Evolutionary conservation across 441 rosid genomes (phyloP).

Genomic region (Hypseocharis bilobata): DNA sequence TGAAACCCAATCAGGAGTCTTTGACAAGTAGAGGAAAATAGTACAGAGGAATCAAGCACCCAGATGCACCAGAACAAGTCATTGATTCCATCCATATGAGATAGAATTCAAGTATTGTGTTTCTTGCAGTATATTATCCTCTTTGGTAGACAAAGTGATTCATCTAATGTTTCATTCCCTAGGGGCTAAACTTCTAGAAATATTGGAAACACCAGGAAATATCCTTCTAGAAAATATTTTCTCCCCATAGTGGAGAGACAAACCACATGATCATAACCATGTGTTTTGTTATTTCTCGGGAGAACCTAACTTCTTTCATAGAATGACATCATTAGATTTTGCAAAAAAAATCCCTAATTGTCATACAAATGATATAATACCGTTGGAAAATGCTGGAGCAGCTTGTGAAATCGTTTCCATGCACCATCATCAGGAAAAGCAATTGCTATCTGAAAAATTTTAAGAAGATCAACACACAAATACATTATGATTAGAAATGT

Average conservation of each 20-base stretch:
- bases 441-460: slow-evolving; percentile 67
- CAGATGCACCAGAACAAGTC: not conserved
- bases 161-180: not conserved
- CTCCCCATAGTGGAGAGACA: not conserved
- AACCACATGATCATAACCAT: not conserved
- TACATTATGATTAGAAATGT: not conserved
- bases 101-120: not conserved
- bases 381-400: slow-evolving; percentile 86
- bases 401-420: slow-evolving; percentile 91
- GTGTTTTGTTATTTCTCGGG: not conserved
- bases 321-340: not conserved
- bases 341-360: slow-evolving; percentile 3
- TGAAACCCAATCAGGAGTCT: not conserved
- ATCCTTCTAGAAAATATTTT: not conserved
- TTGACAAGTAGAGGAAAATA: not conserved
- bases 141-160: not conserved
- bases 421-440: slow-evolving; percentile 99
- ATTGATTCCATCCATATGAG: not conserved
- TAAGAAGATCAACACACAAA: slow-evolving; percentile 12
- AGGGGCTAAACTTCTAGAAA: not conserved
- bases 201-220: not conserved
- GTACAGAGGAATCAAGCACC: not conserved
- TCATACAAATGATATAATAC: slow-evolving; percentile 29
- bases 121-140: slow-evolving; percentile 1
- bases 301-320: not conserved